phyloP scores from a whole-genome alignment of 164 flowering plant species.

The Malania oleifera region DNA sequence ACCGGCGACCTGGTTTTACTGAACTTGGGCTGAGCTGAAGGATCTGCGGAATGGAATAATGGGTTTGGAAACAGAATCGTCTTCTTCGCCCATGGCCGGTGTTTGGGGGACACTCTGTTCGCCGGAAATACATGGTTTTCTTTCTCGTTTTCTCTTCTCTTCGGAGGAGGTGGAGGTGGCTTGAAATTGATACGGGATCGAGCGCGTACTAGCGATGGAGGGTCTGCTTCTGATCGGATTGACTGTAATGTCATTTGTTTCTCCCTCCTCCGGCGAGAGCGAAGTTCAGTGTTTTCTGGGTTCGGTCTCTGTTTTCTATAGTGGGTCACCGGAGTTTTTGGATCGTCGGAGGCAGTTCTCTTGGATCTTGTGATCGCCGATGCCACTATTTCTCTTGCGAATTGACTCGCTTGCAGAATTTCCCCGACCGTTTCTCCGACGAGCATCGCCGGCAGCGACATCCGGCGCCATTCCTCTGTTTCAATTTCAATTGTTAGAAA shows the following conservation, averaged over 20 bases:
- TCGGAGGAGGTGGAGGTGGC: slow-evolving; percentile 39
- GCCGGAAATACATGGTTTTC: slow-evolving; percentile 36
- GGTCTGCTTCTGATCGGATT: slow-evolving; percentile 37
- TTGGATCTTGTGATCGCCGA: slow-evolving; percentile 41
- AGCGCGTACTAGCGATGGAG: slow-evolving; percentile 52
- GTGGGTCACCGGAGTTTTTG: slow-evolving; percentile 63
- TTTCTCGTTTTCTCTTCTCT: slow-evolving; percentile 31
- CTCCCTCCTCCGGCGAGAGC: slow-evolving; percentile 59
- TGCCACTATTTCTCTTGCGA: slow-evolving; percentile 59
- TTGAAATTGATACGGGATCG: slow-evolving; percentile 79
- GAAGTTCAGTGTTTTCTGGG: slow-evolving; percentile 40
- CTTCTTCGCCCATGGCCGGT: slow-evolving; percentile 81
- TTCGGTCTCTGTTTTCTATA: slow-evolving; percentile 30
- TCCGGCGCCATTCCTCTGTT: slow-evolving; percentile 77
- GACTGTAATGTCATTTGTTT: slow-evolving; percentile 41
- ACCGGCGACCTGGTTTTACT: slow-evolving; percentile 66
- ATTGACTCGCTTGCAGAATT: slow-evolving; percentile 73
- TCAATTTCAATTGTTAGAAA: background rate
- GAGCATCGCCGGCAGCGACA: slow-evolving; percentile 96
- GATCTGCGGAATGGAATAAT: slow-evolving; percentile 51
- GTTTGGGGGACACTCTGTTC: slow-evolving; percentile 73
- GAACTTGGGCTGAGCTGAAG: slow-evolving; percentile 44
- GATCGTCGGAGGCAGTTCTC: slow-evolving; percentile 37
- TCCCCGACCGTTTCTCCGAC: slow-evolving; percentile 84
- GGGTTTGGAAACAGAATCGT: slow-evolving; percentile 90